These are phyloP conservation scores for Daldinia sp. DNA, from an alignment of 2,329 filamentous ascomycete species.

Conservation along the genomic window DNA sequence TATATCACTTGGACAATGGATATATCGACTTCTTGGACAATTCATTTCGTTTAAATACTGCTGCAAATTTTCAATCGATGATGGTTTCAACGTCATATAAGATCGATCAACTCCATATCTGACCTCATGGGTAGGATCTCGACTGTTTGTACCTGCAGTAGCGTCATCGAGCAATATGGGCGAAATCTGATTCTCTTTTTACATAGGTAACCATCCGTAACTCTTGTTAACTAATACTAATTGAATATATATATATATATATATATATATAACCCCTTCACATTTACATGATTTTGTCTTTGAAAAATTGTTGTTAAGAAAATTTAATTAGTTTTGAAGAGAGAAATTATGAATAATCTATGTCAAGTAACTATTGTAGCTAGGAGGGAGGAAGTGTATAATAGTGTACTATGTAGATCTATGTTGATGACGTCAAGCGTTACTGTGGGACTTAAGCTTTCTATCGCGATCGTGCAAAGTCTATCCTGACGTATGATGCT, in stretches of 20 bases:
- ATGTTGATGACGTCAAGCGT: constrained; percentile 7
- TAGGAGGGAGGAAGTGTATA: neutral
- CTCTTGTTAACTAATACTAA: neutral
- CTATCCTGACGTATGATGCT: neutral
- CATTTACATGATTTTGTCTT: neutral
- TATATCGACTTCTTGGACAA: neutral
- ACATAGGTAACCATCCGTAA: neutral
- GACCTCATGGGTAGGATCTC: constrained; percentile 25
- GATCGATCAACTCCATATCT: constrained; percentile 11
- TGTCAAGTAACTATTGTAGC: no score
- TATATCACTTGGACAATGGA: neutral
- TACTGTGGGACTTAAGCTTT: neutral
- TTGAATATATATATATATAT: neutral
- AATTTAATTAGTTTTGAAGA: neutral
- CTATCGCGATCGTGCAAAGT: neutral
- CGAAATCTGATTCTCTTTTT: neutral
- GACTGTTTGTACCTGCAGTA: constrained; percentile 27
- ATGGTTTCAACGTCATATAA: constrained; percentile 23
- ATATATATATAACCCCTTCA: neutral
- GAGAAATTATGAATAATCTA: neutral
- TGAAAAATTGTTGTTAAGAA: neutral
- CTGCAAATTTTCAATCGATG: constrained; percentile 15
- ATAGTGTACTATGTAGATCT: neutral
- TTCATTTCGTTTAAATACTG: neutral
- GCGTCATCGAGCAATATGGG: constrained; percentile 1